A percentile compares a stretch with the other conserved stretches of the same genome.
Evolutionary conservation across 2,329 filamentous ascomycete species (phyloP).

Genomic region (Bimuria novae-zelandiae): DNA sequence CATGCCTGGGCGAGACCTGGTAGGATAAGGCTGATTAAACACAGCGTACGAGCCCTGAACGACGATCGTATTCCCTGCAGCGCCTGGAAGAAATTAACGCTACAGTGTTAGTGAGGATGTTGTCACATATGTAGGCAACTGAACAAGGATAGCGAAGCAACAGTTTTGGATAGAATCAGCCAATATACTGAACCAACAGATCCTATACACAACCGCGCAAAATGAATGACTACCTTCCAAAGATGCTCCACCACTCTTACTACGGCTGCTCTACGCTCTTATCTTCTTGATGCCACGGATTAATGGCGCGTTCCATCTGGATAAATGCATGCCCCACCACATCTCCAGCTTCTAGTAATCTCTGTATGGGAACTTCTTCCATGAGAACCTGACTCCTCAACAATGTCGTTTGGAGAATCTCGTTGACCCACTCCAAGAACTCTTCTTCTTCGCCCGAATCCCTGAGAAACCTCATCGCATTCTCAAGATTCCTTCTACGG

Average conservation of each 20-base stretch:
- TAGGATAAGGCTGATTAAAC: not conserved
- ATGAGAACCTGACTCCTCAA: not conserved
- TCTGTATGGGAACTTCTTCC: not conserved
- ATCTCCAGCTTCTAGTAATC: not conserved
- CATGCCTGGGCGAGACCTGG: not conserved
- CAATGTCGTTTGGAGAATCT: not conserved
- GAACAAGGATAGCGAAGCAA: not conserved
- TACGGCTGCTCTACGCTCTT: not conserved
- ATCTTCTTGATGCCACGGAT: not conserved
- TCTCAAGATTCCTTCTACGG: not conserved
- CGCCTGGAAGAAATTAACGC: constrained; percentile 3
- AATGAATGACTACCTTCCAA: too few relatives aligned
- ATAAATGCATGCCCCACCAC: not conserved
- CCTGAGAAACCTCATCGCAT: not conserved
- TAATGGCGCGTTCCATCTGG: not conserved
- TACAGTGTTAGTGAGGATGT: constrained; percentile 8
- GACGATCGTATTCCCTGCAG: not conserved
- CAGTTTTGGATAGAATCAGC: not conserved
- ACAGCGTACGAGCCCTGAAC: constrained; percentile 1
- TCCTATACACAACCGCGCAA: too few relatives aligned
- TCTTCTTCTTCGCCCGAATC: not conserved
- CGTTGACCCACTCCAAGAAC: not conserved
- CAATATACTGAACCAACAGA: not conserved
- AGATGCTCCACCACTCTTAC: not conserved
- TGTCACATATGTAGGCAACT: not conserved